Evolutionary conservation across 805 yeast species (phyloP).

Genomic region (Tanozyma kutaoensis): DNA sequence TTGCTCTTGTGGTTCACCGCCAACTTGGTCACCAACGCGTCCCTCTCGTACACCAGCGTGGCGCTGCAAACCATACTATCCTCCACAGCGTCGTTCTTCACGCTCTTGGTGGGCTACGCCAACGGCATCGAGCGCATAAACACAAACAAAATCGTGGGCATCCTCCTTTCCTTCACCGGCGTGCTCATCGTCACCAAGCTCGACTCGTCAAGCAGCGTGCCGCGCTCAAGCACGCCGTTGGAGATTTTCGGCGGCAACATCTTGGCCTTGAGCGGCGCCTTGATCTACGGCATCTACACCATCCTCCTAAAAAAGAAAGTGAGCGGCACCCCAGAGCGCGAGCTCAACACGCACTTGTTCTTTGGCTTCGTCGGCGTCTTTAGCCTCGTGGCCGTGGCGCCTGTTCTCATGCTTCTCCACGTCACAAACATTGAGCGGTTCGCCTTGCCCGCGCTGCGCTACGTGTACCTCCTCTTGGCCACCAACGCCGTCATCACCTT

Average conservation of each 20-base stretch:
- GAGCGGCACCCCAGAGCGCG: slow-evolving; percentile 44
- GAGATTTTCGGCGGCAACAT: slow-evolving; percentile 51
- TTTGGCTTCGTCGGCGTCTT: slow-evolving; percentile 92
- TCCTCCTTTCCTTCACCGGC: slow-evolving; percentile 63
- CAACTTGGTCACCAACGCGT: slow-evolving; percentile 74
- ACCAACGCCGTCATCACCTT: slow-evolving; percentile 70
- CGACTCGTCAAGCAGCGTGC: slow-evolving; percentile 28
- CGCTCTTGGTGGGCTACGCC: slow-evolving; percentile 67
- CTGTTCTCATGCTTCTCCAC: slow-evolving; percentile 57
- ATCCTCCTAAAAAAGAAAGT: slow-evolving; percentile 67
- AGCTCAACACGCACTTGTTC: slow-evolving; percentile 74
- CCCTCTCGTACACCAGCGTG: slow-evolving; percentile 79
- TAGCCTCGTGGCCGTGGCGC: slow-evolving; percentile 70
- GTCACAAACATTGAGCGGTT: slow-evolving; percentile 53
- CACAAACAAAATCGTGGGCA: slow-evolving; percentile 51
- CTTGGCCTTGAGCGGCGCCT: slow-evolving; percentile 73
- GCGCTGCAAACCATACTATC: slow-evolving; percentile 90
- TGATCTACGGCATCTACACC: slow-evolving; percentile 86
- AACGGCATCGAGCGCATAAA: slow-evolving; percentile 61
- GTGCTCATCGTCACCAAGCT: slow-evolving; percentile 65
- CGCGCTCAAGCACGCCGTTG: slow-evolving; percentile 4
- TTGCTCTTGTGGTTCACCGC: slow-evolving; percentile 85
- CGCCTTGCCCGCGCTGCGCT: slow-evolving; percentile 47
- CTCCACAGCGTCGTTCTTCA: slow-evolving; percentile 88
- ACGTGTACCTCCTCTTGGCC: slow-evolving; percentile 39